Base-by-base conservation (phyloP, 129 eudicot genomes). In the Artemisia tridentata region DNA sequence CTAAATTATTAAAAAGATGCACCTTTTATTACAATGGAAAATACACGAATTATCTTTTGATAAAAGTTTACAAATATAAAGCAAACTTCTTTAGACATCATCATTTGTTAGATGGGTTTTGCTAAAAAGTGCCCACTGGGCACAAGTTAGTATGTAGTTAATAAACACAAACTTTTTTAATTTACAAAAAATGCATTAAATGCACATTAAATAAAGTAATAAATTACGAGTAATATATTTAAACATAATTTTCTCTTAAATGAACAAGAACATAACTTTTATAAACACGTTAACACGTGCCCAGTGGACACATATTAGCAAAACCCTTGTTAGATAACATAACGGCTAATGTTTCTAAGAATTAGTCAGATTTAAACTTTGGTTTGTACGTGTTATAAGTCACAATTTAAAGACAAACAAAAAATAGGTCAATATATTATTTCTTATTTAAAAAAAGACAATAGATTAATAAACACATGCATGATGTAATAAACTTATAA, bases 401-500 rank as follows among this genome's bases (percentile, higher is more conserved):
- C 41, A 5, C 38, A 29, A 0, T 4, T 31, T 31, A 3, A 19
- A 12, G 10, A 19, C 34, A 9, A 58, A 58, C 23, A 9, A 9
- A 10, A 9, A 11, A 58, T 0, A 12, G 34, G 3, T 4, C n/a
- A 58, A 3, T n/a, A n/a, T n/a, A n/a, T 7, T 51, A 23, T 8
- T 57, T 21, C 12, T 13, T 20, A 9, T 4, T 1, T 41, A 7
- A 13, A 17, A 25, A 7, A 50, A 67, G 9, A 67, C 1, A 25
- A 71, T 8, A 45, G 21, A 71, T 12, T 4, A 16, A 52, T 43
- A 23, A 66, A 11, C 73, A 75, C 67, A 60, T 75, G 73, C 67
- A 17, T 55, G 45, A 51, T 74, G 46, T 43, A 21, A 65, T 45
- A 43, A 21, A 21, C 18, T 18, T 16, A 15, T 68, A 58, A 50